These are phyloP conservation scores for Parietaria judaica DNA, from an alignment of 306 rosid genomes.

Conservation along the genomic window DNA sequence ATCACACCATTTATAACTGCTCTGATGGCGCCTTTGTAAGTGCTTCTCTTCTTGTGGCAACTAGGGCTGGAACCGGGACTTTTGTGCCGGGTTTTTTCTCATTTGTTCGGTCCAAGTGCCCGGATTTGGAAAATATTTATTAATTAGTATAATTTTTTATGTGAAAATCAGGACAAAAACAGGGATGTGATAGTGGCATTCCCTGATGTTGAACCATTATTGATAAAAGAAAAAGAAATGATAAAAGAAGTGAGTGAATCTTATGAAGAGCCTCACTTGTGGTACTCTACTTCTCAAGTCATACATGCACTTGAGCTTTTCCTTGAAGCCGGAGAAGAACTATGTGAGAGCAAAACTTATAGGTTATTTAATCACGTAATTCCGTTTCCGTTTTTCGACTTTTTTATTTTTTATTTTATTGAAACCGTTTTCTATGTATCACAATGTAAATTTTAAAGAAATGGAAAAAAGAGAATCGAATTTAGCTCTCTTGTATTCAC, in stretches of 20 bases:
- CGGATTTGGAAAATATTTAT: no score
- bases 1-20: slow-evolving; percentile 78
- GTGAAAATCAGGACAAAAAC: slow-evolving; percentile 65
- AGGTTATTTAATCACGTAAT: slow-evolving; percentile 35
- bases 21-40: slow-evolving; percentile 89
- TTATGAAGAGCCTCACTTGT: slow-evolving; percentile 70
- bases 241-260: slow-evolving; percentile 36
- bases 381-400: background rate
- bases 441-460: no score
- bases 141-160: background rate
- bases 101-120: no score
- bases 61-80: no score
- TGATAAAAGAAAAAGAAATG: slow-evolving; percentile 31
- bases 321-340: slow-evolving; percentile 53
- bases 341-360: slow-evolving; percentile 42
- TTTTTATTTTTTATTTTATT: no score
- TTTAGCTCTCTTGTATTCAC: no score
- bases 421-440: no score
- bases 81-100: no score
- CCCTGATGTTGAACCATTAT: slow-evolving; percentile 75
- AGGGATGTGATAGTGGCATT: slow-evolving; percentile 82
- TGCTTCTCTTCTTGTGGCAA: slow-evolving; percentile 3
- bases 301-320: slow-evolving; percentile 62
- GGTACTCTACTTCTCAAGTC: slow-evolving; percentile 86
- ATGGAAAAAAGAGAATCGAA: no score